Conservation (phyloP, 192 early-diverging fungal genomes). For the Entomortierella parvispora region DNA sequence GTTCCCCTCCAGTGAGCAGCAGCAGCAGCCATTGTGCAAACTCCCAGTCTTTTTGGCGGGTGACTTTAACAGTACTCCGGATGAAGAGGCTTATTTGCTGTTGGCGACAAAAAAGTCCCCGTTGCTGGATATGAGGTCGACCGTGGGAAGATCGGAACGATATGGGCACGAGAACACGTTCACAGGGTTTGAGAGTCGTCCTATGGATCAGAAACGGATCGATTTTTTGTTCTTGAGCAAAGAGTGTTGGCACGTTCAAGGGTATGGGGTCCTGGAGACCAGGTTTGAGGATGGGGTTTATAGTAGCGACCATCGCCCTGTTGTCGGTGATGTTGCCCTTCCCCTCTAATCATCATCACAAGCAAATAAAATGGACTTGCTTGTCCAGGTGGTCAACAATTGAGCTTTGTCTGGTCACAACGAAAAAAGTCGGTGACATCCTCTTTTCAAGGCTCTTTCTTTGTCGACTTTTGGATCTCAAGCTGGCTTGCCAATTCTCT, state of each 20-base stretch:
- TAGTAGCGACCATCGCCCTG: conserved; percentile 12
- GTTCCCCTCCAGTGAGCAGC: not conserved
- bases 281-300: conserved; percentile 14
- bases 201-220: conserved; percentile 8
- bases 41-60: conserved; percentile 10
- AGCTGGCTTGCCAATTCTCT: too few relatives aligned
- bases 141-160: conserved; percentile 9
- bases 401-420: too few relatives aligned
- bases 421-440: too few relatives aligned
- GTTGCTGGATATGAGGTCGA: conserved; percentile 1
- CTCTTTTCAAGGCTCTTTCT: too few relatives aligned
- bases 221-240: conserved; percentile 22
- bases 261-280: conserved; percentile 15
- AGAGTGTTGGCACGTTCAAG: not conserved
- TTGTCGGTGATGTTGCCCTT: conserved; percentile 14
- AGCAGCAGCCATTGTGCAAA: not conserved
- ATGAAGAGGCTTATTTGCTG: conserved; percentile 11
- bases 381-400: too few relatives aligned
- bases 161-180: conserved; percentile 19
- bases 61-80: conserved; percentile 14
- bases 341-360: too few relatives aligned
- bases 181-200: conserved; percentile 15
- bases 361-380: too few relatives aligned
- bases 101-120: not conserved
- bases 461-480: too few relatives aligned